Percentiles rank a stretch among this genome's conserved stretches.
phyloP scores from a whole-genome alignment of 495 filamentous ascomycete species.

The Acidiella bohemica region DNA sequence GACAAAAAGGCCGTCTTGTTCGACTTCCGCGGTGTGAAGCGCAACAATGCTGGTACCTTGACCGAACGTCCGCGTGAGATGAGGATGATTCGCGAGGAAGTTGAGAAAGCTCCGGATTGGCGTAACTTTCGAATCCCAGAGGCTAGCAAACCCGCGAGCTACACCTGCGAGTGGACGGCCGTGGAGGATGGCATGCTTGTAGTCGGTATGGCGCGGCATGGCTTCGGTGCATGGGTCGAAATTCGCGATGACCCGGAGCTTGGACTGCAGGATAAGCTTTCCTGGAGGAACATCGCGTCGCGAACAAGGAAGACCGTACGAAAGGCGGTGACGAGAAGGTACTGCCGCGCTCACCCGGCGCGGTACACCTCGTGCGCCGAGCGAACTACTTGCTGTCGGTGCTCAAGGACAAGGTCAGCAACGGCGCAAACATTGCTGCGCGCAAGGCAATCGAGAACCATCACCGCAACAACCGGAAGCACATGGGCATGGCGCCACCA shows the following conservation, averaged over 20 bases:
- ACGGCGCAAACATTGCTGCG: constrained; percentile 49
- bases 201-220: constrained; percentile 80
- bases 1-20: constrained; percentile 94
- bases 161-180: constrained; percentile 78
- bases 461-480: constrained; percentile 51
- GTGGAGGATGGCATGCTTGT: constrained; percentile 95
- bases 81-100: constrained; percentile 63
- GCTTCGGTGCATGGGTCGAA: constrained; percentile 83
- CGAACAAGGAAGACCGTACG: constrained; percentile 81
- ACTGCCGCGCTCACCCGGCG: constrained; percentile 79
- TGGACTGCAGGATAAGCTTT: constrained; percentile 85
- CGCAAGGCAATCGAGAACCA: constrained; percentile 77
- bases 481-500: constrained; percentile 11
- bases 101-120: constrained; percentile 47
- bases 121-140: constrained; percentile 75
- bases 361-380: constrained; percentile 88
- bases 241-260: constrained; percentile 89
- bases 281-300: constrained; percentile 93
- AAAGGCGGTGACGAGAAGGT: constrained; percentile 48
- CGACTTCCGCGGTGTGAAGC: constrained; percentile 79
- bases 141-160: constrained; percentile 74
- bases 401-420: constrained; percentile 62
- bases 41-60: constrained; percentile 88
- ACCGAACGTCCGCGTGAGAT: constrained; percentile 80
- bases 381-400: constrained; percentile 90